Percentiles rank a stretch among this genome's conserved stretches.
These are phyloP conservation scores for Talaromyces stipitatus DNA, from an alignment of 495 filamentous ascomycete genomes.

Conservation along the genomic window DNA sequence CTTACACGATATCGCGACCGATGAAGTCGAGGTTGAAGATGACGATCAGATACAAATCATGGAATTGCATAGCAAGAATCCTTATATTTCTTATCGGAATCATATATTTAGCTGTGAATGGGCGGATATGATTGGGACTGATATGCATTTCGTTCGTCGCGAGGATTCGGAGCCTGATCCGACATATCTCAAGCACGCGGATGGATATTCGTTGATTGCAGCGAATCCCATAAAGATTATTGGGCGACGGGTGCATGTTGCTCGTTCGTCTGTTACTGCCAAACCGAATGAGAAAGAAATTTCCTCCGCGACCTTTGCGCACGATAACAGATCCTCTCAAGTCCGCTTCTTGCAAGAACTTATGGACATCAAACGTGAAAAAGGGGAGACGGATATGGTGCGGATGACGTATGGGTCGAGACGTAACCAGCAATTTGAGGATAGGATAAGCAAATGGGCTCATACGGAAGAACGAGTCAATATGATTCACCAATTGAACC, in stretches of 20 bases:
- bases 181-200: constrained; percentile 29
- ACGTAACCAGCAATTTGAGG: constrained; percentile 22
- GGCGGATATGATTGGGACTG: constrained; percentile 71
- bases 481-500: constrained; percentile 25
- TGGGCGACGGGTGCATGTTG: constrained; percentile 35
- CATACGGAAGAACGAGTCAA: constrained; percentile 32
- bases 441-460: constrained; percentile 30
- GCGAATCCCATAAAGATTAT: constrained; percentile 47
- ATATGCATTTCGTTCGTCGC: constrained; percentile 59
- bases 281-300: not conserved
- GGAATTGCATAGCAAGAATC: constrained; percentile 64
- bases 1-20: constrained; percentile 17
- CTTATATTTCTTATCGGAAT: constrained; percentile 67
- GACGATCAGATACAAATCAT: constrained; percentile 63
- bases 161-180: constrained; percentile 27
- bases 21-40: constrained; percentile 15
- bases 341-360: constrained; percentile 37
- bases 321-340: constrained; percentile 19
- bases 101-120: constrained; percentile 69
- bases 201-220: constrained; percentile 54
- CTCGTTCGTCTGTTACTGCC: constrained; percentile 8
- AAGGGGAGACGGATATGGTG: constrained; percentile 39
- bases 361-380: constrained; percentile 29
- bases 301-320: constrained; percentile 1
- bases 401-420: constrained; percentile 24